Percentiles rank a stretch among this genome's conserved stretches.
phyloP scores from a whole-genome alignment of 2,329 filamentous ascomycete genomes.

The Alternaria angustiovoidea region DNA sequence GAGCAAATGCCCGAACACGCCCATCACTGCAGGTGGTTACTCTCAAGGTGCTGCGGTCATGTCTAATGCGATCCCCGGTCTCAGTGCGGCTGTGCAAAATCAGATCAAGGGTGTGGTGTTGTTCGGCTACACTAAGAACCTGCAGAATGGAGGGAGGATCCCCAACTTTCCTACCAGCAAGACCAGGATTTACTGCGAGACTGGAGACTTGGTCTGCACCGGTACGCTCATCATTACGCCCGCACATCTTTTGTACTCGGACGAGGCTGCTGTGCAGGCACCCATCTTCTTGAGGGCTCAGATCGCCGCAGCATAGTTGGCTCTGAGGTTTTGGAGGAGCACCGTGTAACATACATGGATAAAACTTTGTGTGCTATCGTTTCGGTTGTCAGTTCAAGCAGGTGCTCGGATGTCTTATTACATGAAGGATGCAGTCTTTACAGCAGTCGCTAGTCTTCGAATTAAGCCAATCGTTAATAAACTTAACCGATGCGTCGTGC shows the following conservation, averaged over 20 bases:
- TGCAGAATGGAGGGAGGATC: constrained; percentile 46
- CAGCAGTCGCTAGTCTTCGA: background rate
- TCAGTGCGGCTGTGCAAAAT: constrained; percentile 35
- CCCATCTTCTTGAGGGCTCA: constrained; percentile 27
- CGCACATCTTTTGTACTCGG: constrained; percentile 41
- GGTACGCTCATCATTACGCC: constrained; percentile 41
- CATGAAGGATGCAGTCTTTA: background rate
- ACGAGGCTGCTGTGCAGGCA: constrained; percentile 30
- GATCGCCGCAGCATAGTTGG: background rate
- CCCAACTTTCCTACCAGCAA: constrained; percentile 41
- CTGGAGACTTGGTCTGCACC: constrained; percentile 42
- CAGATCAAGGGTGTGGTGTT: constrained; percentile 48
- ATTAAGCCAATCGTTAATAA: background rate
- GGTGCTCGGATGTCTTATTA: background rate
- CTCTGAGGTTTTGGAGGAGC: background rate
- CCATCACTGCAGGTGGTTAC: constrained; percentile 50
- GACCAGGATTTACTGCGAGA: constrained; percentile 45
- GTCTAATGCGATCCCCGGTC: constrained; percentile 37
- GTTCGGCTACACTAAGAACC: constrained; percentile 51
- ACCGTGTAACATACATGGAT: background rate
- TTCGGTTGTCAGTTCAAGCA: background rate
- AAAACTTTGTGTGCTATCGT: background rate
- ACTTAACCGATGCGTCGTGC: background rate
- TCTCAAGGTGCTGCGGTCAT: constrained; percentile 51
- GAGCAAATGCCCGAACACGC: constrained; percentile 48